Base-by-base conservation (phyloP, 345 rosid species). In the Syzygium oleosum region DNA sequence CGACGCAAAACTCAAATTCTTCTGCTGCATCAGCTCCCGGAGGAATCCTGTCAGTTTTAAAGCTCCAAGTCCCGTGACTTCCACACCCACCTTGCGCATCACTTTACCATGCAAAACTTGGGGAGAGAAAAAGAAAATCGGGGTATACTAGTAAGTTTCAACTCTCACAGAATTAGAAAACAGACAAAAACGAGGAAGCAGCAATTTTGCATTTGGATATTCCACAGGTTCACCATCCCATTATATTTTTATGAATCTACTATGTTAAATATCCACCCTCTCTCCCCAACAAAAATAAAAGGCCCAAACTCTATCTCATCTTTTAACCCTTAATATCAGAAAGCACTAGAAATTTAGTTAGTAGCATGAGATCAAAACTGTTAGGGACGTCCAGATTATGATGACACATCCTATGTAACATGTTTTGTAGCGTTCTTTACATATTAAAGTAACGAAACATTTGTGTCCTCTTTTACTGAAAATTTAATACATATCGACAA, bases 81-180 rank as follows among this genome's bases (percentile, higher is more conserved):
- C 99, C 89, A 96, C 98, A 59, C 99, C 99, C 87, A 96, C 94
- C 88, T 94, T 92, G 79, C 93, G 96, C 98, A 94, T 96, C 84
- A 96, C 99, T 92, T 95, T 95, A 84, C 99, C 99, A 88, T 96
- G 85, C 87, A 97, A 91, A 93, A 97, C 99, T 97, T 90, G 87
- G 91, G 51, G 10, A 51, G 5, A 84, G 34, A 85, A 86, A 90
- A 84, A 63, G 88, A 83, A 73, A 85, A 55, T 25, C 46, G 84
- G 56, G 84, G 49, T 85, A 84, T 86, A 51, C 88, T 63, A 87
- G 85, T 56, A 86, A 90, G 88, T 87, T 61, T 49, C 79, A 86
- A 73, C 12, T 63, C 83, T 73, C 38, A 10, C 83, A 73, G 83
- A 10, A 73, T 2, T 38, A 73, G 23, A 73, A 31, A 73, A 34